Base-by-base conservation (phyloP, 2,329 filamentous ascomycete species). In the Intubia oerlemansii region DNA sequence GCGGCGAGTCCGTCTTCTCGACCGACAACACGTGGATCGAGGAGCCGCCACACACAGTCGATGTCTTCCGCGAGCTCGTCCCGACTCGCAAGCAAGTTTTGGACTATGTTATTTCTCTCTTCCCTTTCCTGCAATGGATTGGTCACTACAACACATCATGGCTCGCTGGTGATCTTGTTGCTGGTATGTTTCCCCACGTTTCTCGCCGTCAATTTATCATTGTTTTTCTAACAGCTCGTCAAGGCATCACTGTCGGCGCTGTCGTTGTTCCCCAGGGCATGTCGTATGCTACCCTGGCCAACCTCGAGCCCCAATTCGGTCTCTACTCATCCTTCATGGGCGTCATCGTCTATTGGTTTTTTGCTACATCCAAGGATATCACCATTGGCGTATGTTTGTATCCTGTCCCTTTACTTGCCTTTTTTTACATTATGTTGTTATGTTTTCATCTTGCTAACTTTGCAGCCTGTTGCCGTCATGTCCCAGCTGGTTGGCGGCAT, bases 341-440 rank as follows among this genome's bases (percentile, higher is more conserved):
- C 28, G 84, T 91, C 11, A 49, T 92, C 36, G 62, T 92, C 35
- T 98, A 98, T 52, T 95, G 85, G 85, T 77, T 93, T 45, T 95
- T 95, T 44, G 88, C 84, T 19, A 98, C 88, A 0, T 93, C 85
- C 10, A 98, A 95, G 47, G 85, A 98, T 49, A 95, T 98, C 44
- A 93, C 85, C 8, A 95, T 95, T 32, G 85, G 85, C 11, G 75
- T 79, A 59, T 53, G 72, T 63, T 4, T 14, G 4, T 17, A 25
- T 28, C 10, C 21, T 40, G 28, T 2, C 3, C 5, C 34, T 37
- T 32, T 32, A n/a, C n/a, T n/a, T n/a, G n/a, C n/a, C 20, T 41
- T 35, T 17, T 32, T 39, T 17, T 38, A 37, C 29, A 15, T 6
- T 7, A n/a, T n/a, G n/a, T n/a, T n/a, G n/a, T n/a, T n/a, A n/a